Percentiles rank a stretch among this genome's conserved stretches.
Evolutionary conservation across 1,284 basidiomycete genomes (phyloP).

Genomic region (Athelia psychrophila): DNA sequence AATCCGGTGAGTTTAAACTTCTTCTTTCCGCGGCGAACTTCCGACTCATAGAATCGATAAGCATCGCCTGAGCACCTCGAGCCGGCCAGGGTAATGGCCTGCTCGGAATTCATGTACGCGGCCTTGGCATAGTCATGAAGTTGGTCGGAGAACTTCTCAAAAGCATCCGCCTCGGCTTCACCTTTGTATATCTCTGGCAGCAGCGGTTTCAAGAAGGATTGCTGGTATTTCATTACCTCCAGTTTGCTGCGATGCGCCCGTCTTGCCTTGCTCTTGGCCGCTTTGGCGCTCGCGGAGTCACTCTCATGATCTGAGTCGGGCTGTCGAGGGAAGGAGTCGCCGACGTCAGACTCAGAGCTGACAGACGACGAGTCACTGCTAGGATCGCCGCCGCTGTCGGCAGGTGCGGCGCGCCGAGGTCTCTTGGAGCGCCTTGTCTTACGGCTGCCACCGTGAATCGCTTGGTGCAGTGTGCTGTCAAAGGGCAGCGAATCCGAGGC

Average conservation of each 20-base stretch:
- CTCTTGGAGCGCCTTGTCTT: too few relatives aligned
- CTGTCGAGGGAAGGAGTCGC: background rate
- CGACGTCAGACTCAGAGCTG: too few relatives aligned
- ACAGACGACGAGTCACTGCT: too few relatives aligned
- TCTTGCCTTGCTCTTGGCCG: background rate
- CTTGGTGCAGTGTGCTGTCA: too few relatives aligned
- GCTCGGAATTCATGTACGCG: background rate
- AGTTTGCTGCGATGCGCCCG: constrained; percentile 1
- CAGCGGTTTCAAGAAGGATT: constrained; percentile 4
- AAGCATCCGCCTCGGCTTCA: background rate
- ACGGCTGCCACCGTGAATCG: too few relatives aligned
- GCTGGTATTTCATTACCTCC: constrained; percentile 4
- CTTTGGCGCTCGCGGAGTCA: background rate
- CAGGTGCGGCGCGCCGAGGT: too few relatives aligned
- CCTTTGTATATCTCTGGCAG: background rate
- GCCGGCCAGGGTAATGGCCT: background rate
- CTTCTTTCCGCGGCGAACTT: background rate
- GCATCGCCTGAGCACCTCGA: background rate
- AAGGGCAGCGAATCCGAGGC: too few relatives aligned
- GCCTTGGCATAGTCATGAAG: background rate
- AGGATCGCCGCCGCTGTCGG: too few relatives aligned
- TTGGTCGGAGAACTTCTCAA: constrained; percentile 5
- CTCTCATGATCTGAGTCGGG: background rate
- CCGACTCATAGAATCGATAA: background rate
- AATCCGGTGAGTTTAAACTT: background rate